Evolutionary conservation across 2,329 filamentous ascomycete genomes (phyloP).

Genomic region (Claviceps arundinis): DNA sequence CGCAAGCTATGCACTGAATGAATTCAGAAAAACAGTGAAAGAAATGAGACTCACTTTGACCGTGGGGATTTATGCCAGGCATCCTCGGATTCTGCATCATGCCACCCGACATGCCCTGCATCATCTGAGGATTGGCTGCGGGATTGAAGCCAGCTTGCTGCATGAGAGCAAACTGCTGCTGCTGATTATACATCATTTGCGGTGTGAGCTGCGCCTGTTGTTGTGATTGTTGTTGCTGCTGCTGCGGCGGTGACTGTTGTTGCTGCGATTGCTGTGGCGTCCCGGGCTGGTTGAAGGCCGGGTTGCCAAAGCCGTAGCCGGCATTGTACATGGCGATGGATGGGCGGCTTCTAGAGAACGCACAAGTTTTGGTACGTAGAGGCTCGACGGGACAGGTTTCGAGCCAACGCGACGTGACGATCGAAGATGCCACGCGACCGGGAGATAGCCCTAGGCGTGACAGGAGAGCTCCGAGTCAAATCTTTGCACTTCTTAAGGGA

Average conservation of each 20-base stretch:
- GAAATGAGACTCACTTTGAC: constrained; percentile 38
- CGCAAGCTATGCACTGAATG: neutral
- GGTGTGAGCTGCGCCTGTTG: constrained; percentile 28
- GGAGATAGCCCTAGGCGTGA: neutral
- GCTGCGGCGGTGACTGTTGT: constrained; percentile 26
- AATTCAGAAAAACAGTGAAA: neutral
- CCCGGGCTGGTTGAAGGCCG: constrained; percentile 28
- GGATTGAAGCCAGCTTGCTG: constrained; percentile 36
- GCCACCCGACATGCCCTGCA: constrained; percentile 38
- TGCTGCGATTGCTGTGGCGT: constrained; percentile 21
- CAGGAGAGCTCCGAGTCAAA: no score
- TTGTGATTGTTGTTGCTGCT: constrained; percentile 17
- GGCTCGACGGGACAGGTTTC: neutral
- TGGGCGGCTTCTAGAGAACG: neutral
- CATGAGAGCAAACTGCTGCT: constrained; percentile 43
- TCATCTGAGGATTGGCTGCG: constrained; percentile 41
- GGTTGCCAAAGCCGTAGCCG: constrained; percentile 41
- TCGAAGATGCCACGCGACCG: neutral
- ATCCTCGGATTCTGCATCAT: constrained; percentile 52
- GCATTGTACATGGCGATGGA: constrained; percentile 35
- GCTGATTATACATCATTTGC: constrained; percentile 46
- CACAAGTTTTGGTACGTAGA: neutral
- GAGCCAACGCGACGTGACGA: neutral
- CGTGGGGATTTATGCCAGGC: constrained; percentile 45
- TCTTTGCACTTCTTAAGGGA: neutral